These are phyloP conservation scores for Bipolaris sorokiniana DNA, from an alignment of 2,329 filamentous ascomycete species.

Conservation along the genomic window DNA sequence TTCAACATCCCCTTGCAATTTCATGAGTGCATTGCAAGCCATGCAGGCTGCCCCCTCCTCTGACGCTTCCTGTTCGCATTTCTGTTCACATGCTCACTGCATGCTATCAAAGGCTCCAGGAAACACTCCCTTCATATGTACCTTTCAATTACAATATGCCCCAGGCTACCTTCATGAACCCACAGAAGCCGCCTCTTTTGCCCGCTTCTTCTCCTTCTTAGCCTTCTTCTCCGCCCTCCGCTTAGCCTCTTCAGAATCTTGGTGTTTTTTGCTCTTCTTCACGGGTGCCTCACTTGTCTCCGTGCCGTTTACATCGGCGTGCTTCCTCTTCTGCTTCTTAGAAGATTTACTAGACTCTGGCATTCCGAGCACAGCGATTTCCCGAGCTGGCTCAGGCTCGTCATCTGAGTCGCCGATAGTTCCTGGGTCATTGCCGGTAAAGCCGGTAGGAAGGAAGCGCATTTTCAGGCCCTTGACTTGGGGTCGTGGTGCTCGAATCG, in stretches of 20 bases:
- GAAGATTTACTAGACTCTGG: conserved; percentile 31
- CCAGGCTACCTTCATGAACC: conserved; percentile 19
- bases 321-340: conserved; percentile 51
- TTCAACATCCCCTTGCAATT: neutral
- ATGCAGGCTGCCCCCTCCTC: neutral
- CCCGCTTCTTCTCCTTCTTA: conserved; percentile 45
- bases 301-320: conserved; percentile 39
- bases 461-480: conserved; percentile 72
- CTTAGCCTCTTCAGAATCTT: conserved; percentile 43
- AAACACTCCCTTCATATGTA: neutral
- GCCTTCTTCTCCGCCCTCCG: conserved; percentile 49
- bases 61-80: neutral
- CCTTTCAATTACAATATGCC: neutral
- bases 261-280: conserved; percentile 51
- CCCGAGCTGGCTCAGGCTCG: conserved; percentile 51
- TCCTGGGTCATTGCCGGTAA: conserved; percentile 53
- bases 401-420: conserved; percentile 52
- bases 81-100: neutral
- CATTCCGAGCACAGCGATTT: conserved; percentile 30
- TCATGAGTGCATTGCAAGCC: neutral
- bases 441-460: conserved; percentile 71
- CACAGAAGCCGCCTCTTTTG: conserved; percentile 34
- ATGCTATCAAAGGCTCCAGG: neutral
- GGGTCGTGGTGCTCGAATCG: conserved; percentile 61
- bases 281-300: conserved; percentile 36